Conservation (phyloP, 2,329 filamentous ascomycete species). For the Byssochlamys sp. region DNA sequence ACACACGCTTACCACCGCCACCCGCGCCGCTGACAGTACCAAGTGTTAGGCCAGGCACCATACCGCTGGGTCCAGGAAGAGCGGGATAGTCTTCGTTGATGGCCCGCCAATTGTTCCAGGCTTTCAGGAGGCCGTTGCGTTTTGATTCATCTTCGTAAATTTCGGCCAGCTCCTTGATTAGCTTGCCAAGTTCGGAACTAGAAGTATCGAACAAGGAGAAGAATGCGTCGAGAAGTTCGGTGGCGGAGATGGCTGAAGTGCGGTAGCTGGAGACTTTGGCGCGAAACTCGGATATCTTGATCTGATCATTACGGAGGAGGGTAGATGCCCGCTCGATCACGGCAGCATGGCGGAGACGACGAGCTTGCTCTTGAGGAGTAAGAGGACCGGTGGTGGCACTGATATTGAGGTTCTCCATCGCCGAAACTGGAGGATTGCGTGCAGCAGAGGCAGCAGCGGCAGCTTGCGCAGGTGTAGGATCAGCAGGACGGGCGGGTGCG, state of each 20-base stretch:
- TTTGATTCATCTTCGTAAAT: constrained; percentile 78
- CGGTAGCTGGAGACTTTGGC: constrained; percentile 69
- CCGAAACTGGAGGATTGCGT: constrained; percentile 17
- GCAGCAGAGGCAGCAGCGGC: constrained; percentile 11
- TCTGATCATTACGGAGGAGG: constrained; percentile 65
- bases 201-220: constrained; percentile 78
- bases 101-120: constrained; percentile 91
- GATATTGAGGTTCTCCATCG: constrained; percentile 45
- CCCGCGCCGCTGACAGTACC: constrained; percentile 42
- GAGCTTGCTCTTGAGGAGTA: constrained; percentile 70
- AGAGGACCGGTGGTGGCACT: constrained; percentile 34
- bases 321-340: constrained; percentile 78
- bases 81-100: constrained; percentile 94
- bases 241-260: constrained; percentile 57
- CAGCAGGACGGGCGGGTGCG: constrained; percentile 31
- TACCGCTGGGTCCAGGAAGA: constrained; percentile 63
- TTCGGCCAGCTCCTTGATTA: constrained; percentile 84
- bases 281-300: constrained; percentile 70
- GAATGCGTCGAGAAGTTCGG: constrained; percentile 74
- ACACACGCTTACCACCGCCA: constrained; percentile 52
- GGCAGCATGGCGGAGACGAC: constrained; percentile 66
- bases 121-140: constrained; percentile 61
- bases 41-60: constrained; percentile 47
- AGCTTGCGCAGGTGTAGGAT: constrained; percentile 18
- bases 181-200: constrained; percentile 70